These are phyloP conservation scores for Singerocomus rubriflavus DNA, from an alignment of 1,284 basidiomycete genomes.

Conservation along the genomic window DNA sequence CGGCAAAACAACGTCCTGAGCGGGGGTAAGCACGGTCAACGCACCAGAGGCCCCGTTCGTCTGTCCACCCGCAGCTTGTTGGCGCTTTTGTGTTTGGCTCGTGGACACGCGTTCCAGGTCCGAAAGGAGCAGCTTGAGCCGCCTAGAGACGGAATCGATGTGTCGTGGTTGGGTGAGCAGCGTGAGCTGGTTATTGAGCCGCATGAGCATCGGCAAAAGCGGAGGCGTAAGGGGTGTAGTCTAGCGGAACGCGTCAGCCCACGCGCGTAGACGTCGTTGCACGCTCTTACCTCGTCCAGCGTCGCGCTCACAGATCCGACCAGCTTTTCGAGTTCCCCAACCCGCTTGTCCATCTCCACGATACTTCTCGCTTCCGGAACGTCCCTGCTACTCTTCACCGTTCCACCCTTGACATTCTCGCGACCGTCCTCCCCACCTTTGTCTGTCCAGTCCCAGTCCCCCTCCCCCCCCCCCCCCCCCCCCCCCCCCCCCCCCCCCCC, in stretches of 20 bases:
- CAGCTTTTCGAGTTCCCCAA: slow-evolving; percentile 76
- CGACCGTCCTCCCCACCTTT: slow-evolving; percentile 14
- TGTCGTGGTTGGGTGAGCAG: slow-evolving; percentile 94
- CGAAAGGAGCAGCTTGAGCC: slow-evolving; percentile 88
- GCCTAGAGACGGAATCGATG: slow-evolving; percentile 92
- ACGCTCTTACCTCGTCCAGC: slow-evolving; percentile 63
- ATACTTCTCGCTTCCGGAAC: slow-evolving; percentile 45
- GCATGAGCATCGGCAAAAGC: slow-evolving; percentile 75
- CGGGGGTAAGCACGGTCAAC: slow-evolving; percentile 38
- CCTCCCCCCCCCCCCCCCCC: too few relatives aligned
- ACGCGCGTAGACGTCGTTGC: background rate
- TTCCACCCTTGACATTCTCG: slow-evolving; percentile 14
- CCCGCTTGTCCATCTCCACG: slow-evolving; percentile 73
- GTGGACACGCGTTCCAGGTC: slow-evolving; percentile 84
- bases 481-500: slow-evolving; percentile 2
- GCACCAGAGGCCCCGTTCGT: slow-evolving; percentile 35
- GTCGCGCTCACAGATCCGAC: slow-evolving; percentile 71
- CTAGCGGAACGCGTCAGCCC: slow-evolving; percentile 13
- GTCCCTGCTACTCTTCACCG: slow-evolving; percentile 20
- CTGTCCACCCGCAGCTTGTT: slow-evolving; percentile 30
- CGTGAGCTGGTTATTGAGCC: slow-evolving; percentile 82
- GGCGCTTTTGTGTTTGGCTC: slow-evolving; percentile 35
- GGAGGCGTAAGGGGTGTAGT: slow-evolving; percentile 69
- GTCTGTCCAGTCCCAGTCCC: slow-evolving; percentile 13
- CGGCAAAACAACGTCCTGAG: slow-evolving; percentile 70